Conservation (phyloP, 148 eudicot species). For the Rhododendron simsii region DNA sequence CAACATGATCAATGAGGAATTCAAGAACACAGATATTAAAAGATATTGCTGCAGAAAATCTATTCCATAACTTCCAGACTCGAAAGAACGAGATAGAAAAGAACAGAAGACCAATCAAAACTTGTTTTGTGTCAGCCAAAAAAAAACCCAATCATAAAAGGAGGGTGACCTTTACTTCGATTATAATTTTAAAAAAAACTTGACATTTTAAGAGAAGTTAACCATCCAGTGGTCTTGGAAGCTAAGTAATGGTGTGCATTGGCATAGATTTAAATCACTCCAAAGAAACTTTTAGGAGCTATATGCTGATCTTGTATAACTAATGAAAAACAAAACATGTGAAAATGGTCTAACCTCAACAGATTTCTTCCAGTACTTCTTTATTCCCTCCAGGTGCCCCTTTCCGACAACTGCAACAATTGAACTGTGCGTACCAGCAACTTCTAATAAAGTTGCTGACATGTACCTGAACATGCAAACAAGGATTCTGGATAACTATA, state of each 20-base stretch:
- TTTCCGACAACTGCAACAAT: constrained; percentile 98
- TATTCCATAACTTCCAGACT: not conserved
- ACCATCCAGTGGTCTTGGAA: not conserved
- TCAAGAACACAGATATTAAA: not conserved
- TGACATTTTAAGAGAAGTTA: not conserved
- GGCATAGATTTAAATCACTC: not conserved
- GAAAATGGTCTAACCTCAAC: constrained; percentile 50
- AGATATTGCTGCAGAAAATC: too few species aligned
- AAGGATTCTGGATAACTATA: not conserved
- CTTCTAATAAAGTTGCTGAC: constrained; percentile 66
- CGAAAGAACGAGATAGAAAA: not conserved
- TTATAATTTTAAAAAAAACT: not conserved
- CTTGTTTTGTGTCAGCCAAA: too few species aligned
- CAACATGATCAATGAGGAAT: constrained; percentile 6
- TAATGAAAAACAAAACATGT: not conserved
- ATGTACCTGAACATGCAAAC: constrained; percentile 56
- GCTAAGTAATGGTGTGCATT: too few species aligned
- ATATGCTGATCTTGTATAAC: not conserved
- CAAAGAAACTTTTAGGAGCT: not conserved
- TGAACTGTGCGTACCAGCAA: constrained; percentile 72
- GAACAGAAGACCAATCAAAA: not conserved
- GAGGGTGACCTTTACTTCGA: not conserved
- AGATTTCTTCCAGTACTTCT: constrained; percentile 74
- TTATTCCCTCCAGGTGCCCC: constrained; percentile 88
- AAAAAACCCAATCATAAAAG: not conserved